Percentiles rank a stretch among this genome's conserved stretches.
Evolutionary conservation across 1,284 basidiomycete species (phyloP).

Genomic region (Anthracocystis walkeri): DNA sequence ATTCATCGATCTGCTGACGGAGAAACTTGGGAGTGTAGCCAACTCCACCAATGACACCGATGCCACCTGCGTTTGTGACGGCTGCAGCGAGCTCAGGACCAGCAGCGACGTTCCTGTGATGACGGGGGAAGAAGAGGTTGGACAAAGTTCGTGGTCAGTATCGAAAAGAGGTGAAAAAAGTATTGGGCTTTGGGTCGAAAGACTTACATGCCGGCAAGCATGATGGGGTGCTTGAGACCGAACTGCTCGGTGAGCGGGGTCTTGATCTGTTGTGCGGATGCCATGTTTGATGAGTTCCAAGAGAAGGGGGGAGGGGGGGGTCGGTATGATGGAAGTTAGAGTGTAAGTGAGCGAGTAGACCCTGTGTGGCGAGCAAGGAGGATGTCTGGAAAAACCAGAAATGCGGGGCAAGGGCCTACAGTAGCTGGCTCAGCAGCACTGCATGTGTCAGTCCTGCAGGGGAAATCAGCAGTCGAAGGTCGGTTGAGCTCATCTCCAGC

Average conservation of each 20-base stretch:
- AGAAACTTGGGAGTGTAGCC: constrained; percentile 57
- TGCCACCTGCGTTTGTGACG: constrained; percentile 62
- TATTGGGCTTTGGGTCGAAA: background rate
- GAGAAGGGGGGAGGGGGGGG: too few species aligned
- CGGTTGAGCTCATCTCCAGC: background rate
- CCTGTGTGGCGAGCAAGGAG: background rate
- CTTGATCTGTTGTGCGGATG: constrained; percentile 56
- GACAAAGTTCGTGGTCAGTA: background rate
- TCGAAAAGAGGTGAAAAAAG: background rate
- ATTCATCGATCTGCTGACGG: constrained; percentile 37
- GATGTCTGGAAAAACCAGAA: background rate
- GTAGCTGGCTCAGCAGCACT: background rate
- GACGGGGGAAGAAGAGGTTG: background rate
- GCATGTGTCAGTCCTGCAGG: background rate
- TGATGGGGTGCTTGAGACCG: constrained; percentile 84
- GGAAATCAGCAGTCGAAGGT: too few species aligned
- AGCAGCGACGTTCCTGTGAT: constrained; percentile 61
- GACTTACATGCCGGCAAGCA: constrained; percentile 77
- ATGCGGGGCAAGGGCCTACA: constrained; percentile 12
- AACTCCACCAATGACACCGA: constrained; percentile 66
- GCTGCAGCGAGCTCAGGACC: constrained; percentile 63
- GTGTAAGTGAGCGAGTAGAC: background rate
- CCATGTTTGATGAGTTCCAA: constrained; percentile 25
- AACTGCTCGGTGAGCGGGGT: constrained; percentile 70
- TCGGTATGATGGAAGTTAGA: background rate